Conservation (phyloP, 2,329 filamentous ascomycete genomes). For the Calonectria hongkongensis region DNA sequence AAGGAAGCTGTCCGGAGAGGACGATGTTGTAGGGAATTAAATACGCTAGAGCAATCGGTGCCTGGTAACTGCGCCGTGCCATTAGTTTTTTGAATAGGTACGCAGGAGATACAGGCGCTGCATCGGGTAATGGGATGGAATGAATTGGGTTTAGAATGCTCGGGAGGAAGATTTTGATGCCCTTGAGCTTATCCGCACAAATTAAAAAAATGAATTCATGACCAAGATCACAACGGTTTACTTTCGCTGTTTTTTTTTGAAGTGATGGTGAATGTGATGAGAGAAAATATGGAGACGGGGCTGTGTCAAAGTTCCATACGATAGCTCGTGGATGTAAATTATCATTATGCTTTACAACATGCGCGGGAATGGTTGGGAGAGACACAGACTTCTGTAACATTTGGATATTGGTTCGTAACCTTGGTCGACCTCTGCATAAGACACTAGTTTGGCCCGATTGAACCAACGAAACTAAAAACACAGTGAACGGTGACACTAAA, state of each 20-base stretch:
- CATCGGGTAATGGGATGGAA: slow-evolving; percentile 53
- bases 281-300: not conserved
- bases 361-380: not conserved
- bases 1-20: slow-evolving; percentile 62
- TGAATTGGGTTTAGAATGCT: slow-evolving; percentile 51
- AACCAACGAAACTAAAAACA: not conserved
- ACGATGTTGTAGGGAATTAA: slow-evolving; percentile 42
- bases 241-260: too few relatives aligned
- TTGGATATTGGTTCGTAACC: not conserved
- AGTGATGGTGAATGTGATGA: slow-evolving; percentile 23
- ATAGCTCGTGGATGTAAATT: too few relatives aligned
- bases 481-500: not conserved
- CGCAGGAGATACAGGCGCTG: slow-evolving; percentile 51
- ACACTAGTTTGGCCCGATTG: not conserved
- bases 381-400: not conserved
- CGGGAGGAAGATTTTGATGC: slow-evolving; percentile 48
- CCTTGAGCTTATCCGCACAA: slow-evolving; percentile 44
- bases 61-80: slow-evolving; percentile 48
- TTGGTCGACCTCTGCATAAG: not conserved
- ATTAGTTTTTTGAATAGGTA: slow-evolving; percentile 51
- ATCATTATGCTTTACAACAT: too few relatives aligned
- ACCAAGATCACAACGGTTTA: slow-evolving; percentile 6
- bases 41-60: slow-evolving; percentile 48
- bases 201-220: slow-evolving; percentile 25
- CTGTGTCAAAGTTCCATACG: too few relatives aligned